Percentiles rank a stretch among this genome's conserved stretches.
These are phyloP conservation scores for Talaromyces marneffei DNA, from an alignment of 2,329 filamentous ascomycete genomes.

Conservation along the genomic window DNA sequence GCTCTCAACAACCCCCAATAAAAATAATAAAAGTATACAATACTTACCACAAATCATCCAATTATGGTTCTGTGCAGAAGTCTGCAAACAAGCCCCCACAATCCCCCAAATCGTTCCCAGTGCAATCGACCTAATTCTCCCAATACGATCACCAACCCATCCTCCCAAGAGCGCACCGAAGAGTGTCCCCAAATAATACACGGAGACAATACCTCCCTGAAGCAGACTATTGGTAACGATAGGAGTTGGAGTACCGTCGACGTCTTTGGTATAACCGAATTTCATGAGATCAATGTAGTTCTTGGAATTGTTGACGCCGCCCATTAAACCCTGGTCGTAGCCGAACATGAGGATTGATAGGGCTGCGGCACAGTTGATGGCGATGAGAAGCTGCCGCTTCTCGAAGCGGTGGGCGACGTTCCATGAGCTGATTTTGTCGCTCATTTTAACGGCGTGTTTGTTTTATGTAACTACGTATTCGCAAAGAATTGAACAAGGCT, in stretches of 20 bases:
- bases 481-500: background rate
- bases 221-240: conserved; percentile 55
- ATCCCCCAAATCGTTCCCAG: conserved; percentile 54
- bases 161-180: conserved; percentile 60
- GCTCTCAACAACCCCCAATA: no score
- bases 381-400: conserved; percentile 53
- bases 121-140: conserved; percentile 59
- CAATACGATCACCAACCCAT: conserved; percentile 57
- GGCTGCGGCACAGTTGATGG: conserved; percentile 58
- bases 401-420: conserved; percentile 51
- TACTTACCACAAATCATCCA: conserved; percentile 65
- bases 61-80: conserved; percentile 57
- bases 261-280: conserved; percentile 54
- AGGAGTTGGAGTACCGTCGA: conserved; percentile 40
- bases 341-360: conserved; percentile 65
- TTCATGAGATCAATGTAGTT: conserved; percentile 61
- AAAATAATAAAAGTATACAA: background rate
- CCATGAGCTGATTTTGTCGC: conserved; percentile 36
- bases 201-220: conserved; percentile 58
- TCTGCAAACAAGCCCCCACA: conserved; percentile 59
- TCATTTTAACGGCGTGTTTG: conserved; percentile 23
- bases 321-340: conserved; percentile 52
- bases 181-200: conserved; percentile 57
- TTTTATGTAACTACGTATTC: background rate
- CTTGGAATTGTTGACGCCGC: conserved; percentile 60